Percentiles rank a stretch among this genome's conserved stretches.
phyloP scores from a whole-genome alignment of 2,329 filamentous ascomycete genomes.

The Paecilomyces sp. region DNA sequence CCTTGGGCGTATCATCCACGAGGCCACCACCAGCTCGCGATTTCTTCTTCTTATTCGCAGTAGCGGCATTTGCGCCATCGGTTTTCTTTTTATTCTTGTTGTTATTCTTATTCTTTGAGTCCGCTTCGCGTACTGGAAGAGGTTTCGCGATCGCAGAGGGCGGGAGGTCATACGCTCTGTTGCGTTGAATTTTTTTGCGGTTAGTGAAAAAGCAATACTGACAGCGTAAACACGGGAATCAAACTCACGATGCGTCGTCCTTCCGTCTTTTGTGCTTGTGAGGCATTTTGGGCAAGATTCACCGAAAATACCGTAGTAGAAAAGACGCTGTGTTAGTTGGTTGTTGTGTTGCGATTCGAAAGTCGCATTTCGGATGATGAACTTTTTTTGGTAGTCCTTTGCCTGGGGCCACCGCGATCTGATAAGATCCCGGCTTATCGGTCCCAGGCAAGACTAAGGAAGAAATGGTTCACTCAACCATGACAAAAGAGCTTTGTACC shows the following conservation, averaged over 20 bases:
- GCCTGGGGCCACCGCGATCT: too few species aligned
- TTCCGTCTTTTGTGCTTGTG: conserved; percentile 70
- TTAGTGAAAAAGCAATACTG: background rate
- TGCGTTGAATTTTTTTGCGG: conserved; percentile 19
- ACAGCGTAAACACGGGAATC: background rate
- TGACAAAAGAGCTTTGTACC: too few species aligned
- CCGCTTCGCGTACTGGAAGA: conserved; percentile 47
- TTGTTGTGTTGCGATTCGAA: background rate
- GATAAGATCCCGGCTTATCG: too few species aligned
- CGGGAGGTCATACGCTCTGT: conserved; percentile 49
- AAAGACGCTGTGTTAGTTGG: background rate
- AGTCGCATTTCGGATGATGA: background rate
- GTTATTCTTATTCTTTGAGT: conserved; percentile 28
- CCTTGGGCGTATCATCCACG: conserved; percentile 76
- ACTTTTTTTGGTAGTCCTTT: background rate
- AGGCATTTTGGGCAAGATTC: conserved; percentile 52
- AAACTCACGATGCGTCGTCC: conserved; percentile 46
- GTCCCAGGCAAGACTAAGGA: too few species aligned
- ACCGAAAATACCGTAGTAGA: conserved; percentile 2
- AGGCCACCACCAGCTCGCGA: conserved; percentile 19
- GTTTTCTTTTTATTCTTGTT: conserved; percentile 25
- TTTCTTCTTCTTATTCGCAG: conserved; percentile 27
- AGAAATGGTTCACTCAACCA: too few species aligned
- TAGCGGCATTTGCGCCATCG: conserved; percentile 21
- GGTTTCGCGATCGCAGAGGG: conserved; percentile 54